phyloP scores from a whole-genome alignment of 805 yeast genomes.

The Saccharomyces jurei region DNA sequence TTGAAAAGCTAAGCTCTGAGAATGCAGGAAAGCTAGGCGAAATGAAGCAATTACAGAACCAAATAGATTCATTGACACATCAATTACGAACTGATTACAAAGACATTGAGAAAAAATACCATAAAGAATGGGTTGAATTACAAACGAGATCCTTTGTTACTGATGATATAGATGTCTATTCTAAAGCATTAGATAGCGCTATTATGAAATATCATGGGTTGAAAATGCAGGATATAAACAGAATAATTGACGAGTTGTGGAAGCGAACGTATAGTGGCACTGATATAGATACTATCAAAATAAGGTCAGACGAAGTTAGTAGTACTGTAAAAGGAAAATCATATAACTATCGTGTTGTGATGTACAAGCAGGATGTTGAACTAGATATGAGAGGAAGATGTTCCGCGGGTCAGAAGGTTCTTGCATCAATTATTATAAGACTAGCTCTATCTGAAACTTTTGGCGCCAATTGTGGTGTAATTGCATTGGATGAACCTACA shows the following conservation, averaged over 20 bases:
- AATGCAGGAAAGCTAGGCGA: conserved; percentile 82
- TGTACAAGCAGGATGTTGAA: conserved; percentile 87
- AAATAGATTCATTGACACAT: conserved; percentile 42
- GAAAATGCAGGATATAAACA: conserved; percentile 89
- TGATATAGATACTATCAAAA: conserved; percentile 85
- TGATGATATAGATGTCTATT: conserved; percentile 73
- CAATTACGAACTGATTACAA: conserved; percentile 68
- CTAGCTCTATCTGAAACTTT: conserved; percentile 92
- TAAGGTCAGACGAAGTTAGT: conserved; percentile 62
- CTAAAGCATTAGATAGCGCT: conserved; percentile 82
- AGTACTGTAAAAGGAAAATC: conserved; percentile 44
- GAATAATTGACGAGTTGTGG: conserved; percentile 87
- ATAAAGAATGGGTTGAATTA: conserved; percentile 62
- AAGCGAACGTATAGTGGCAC: conserved; percentile 89
- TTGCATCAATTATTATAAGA: conserved; percentile 86
- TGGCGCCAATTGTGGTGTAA: conserved; percentile 90
- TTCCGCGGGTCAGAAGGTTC: conserved; percentile 94
- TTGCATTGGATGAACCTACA: conserved; percentile 96
- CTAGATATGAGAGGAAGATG: conserved; percentile 97
- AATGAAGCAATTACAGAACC: conserved; percentile 71
- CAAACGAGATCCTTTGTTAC: conserved; percentile 70
- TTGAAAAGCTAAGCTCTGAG: conserved; percentile 49
- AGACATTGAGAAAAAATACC: conserved; percentile 55
- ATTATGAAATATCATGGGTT: conserved; percentile 86
- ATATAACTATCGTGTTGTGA: conserved; percentile 88